Base-by-base conservation (phyloP, 352 stramenopile genomes). In the Pythium dissotocum region DNA sequence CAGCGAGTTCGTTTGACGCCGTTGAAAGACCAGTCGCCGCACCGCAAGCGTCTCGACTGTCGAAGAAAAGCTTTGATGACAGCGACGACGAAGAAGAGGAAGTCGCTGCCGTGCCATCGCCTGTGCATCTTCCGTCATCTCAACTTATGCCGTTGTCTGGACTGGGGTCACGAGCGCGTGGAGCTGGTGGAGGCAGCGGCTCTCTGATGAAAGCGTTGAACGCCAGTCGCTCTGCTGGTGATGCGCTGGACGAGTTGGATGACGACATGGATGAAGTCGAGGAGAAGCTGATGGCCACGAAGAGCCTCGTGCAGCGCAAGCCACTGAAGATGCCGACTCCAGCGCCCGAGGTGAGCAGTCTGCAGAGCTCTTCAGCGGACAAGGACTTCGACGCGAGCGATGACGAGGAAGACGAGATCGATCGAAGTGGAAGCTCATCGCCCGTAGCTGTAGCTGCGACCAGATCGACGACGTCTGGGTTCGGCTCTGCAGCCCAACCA, bases 191-290 rank as follows among this genome's bases (percentile, higher is more conserved):
- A 16, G 24, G 60, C 9, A 61, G 55, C 33, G 58, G 56, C 28
- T 63, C 68, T 9, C 44, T 75, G 16, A 58, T 71, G 40, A 75
- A 75, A 24, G 69, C 63, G 18, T 59, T 75, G 0, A 24, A 67
- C n/a, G 69, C 59, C 1, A 71, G 42, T 28, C 63, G 69, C 32
- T 53, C 49, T 2, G 61, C 65, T 8, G 7, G 18, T 36, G 59
- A 38, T n/a, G 30, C 38, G 32, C 9, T 38, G 6, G 58, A 64
- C 7, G 66, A 68, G 3, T 35, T 67, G 26, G 71, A 80, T 28
- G 70, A 80, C 30, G 73, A 80, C 28, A 76, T 77, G 61, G 73
- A 77, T 48, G 73, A 79, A 53, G 63, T 79, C 1, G 67, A 79
- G 56, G 67, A 79, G 56, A 68, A 63, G 8, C 58, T 77, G 1